These are phyloP conservation scores for Aspergillus thermomutatus DNA, from an alignment of 2,329 filamentous ascomycete species.

Conservation along the genomic window DNA sequence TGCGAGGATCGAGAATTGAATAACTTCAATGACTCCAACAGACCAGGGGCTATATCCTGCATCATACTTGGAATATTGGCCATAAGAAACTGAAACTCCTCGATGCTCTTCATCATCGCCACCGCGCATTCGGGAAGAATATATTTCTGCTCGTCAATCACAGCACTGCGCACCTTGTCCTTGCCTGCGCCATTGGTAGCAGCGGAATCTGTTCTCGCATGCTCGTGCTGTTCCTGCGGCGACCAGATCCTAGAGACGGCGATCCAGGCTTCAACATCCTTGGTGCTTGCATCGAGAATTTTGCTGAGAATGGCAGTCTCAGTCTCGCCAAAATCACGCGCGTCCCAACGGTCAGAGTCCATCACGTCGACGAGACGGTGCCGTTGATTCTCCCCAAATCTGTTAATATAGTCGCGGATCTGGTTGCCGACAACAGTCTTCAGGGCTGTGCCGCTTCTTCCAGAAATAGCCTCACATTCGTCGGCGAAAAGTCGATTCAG, in stretches of 20 bases:
- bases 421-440: conserved; percentile 62
- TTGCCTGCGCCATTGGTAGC: conserved; percentile 46
- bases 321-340: conserved; percentile 57
- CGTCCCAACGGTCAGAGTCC: conserved; percentile 63
- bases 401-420: conserved; percentile 60
- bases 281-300: conserved; percentile 58
- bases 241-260: conserved; percentile 52
- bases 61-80: conserved; percentile 86
- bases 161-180: conserved; percentile 66
- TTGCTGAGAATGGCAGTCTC: conserved; percentile 51
- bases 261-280: conserved; percentile 55
- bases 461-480: conserved; percentile 64
- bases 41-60: conserved; percentile 70
- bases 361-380: conserved; percentile 56
- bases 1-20: conserved; percentile 98
- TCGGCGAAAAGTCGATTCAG: conserved; percentile 63
- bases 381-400: conserved; percentile 55
- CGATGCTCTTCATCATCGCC: conserved; percentile 74
- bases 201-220: conserved; percentile 37
- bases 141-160: conserved; percentile 80
- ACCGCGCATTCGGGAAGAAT: conserved; percentile 82
- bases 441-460: conserved; percentile 56
- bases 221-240: conserved; percentile 24
- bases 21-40: conserved; percentile 82
- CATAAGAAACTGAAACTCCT: conserved; percentile 77